Evolutionary conservation across 345 rosid species (phyloP), one percentile per base, ranked within the genome.

Genomic region (Salix brachista): DNA sequence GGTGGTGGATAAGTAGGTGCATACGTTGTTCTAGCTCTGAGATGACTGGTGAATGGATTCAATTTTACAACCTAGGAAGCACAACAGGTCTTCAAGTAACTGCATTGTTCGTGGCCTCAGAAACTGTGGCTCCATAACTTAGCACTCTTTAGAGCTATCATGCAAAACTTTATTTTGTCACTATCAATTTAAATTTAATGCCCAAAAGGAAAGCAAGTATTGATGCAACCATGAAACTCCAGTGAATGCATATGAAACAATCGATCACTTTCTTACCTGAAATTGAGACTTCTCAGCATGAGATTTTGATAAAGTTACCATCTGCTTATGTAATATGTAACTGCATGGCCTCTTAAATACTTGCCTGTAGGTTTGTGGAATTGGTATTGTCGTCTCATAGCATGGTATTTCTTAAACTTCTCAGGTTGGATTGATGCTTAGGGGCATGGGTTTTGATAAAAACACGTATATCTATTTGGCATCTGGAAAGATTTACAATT

Each of bases 371-470:
- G 7, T 69, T 42, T 23, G 37, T 42, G 69, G 60, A 36, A 23
- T 4, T 72, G 25, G 42, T 69, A 36, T n/a, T 34, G 46, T 61
- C 25, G 3, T 28, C 41, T 65, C 44, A 21, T 75, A 74, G 74
- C 54, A 37, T 78, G 80, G 71, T 50, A 11, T 66, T 67, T 76
- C 39, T 77, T 72, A 28, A 62, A 65, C 30, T 76, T 74, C 65
- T 81, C 82, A 94, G 99, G 99, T 96, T 39, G 98, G 99, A 56
- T 77, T 96, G 87, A 96, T 96, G 97, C 92, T 96, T 65, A 90
- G 99, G 85, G 99, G 99, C 81, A 96, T 96, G 97, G 98, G 99
- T 48, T 96, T 96, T 79, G 91, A 87, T 84, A 91, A 89, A 76
- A 90, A 87, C 82, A 96, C 98, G 1, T 86, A 85, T 69, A 91